Conservation (phyloP, 352 stramenopile genomes). For the Phytophthora pisi region DNA sequence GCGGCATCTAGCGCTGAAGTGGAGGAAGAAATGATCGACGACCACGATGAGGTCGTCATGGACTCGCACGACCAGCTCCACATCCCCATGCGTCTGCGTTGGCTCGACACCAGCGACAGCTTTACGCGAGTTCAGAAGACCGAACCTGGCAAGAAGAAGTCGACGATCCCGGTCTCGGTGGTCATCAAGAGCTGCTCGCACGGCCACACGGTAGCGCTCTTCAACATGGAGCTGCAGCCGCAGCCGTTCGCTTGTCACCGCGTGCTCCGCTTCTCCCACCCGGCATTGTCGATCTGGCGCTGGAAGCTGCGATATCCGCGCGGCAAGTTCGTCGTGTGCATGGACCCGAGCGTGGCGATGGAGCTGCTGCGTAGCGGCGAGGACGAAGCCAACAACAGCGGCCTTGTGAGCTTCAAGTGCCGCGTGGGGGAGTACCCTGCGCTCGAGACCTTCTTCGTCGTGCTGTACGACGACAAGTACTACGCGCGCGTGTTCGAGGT, state of each 20-base stretch:
- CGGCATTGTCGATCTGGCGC: conserved; percentile 61
- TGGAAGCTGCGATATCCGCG: conserved; percentile 50
- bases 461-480: conserved; percentile 90
- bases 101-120: conserved; percentile 48
- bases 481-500: conserved; percentile 80
- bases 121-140: not conserved
- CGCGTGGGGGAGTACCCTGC: conserved; percentile 83
- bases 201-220: conserved; percentile 89
- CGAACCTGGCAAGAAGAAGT: not conserved
- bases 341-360: conserved; percentile 72
- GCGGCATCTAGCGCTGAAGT: conserved; percentile 41
- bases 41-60: conserved; percentile 86
- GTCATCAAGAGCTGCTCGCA: conserved; percentile 87
- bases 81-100: conserved; percentile 90
- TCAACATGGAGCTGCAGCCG: conserved; percentile 84
- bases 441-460: conserved; percentile 91
- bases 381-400: conserved; percentile 22
- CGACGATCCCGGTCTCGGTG: conserved; percentile 60
- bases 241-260: conserved; percentile 87
- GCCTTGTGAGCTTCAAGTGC: conserved; percentile 77
- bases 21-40: conserved; percentile 94
- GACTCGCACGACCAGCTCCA: conserved; percentile 82
- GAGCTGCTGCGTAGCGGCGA: conserved; percentile 36
- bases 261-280: conserved; percentile 73
- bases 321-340: conserved; percentile 70